Evolutionary conservation across 164 flowering plant genomes (phyloP), one percentile per base, ranked within the genome.

Genomic region (Dillenia suffruticosa): DNA sequence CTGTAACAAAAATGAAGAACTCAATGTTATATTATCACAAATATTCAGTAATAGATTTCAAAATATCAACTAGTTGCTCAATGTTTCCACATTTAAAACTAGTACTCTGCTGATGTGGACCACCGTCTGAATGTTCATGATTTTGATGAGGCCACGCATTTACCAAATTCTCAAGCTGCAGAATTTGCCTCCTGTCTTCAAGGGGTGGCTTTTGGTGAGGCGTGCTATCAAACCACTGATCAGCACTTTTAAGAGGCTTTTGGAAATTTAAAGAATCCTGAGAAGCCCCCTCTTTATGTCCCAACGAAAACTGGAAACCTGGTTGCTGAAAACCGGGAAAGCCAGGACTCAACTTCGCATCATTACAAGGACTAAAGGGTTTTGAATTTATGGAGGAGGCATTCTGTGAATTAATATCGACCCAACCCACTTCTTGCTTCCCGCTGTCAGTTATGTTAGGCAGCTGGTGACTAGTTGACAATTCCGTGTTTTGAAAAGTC

Each of bases 401-500:
- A 62, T 65, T 69, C 56, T 67, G 88, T 68, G 74, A 58, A 59
- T 71, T 82, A 68, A 67, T 70, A 52, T 79, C 82, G 56, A 66
- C 69, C 84, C 82, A 82, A 59, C 69, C 67, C 45, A 65, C 49
- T 43, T 74, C 81, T 58, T 74, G 84, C 60, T 74, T 82, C 49
- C 63, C 82, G 69, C 75, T 75, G 44, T 76, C 81, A 63, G 70
- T 56, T 19, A 75, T 56, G 44, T 70, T 62, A 32, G 77, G 50
- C 10, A 76, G 58, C 69, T 76, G 84, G 72, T 79, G 76, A 48
- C 77, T 88, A 68, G 72, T 67, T 58, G 87, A 74, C 12, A 56
- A 57, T 62, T 85, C 92, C 16, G 76, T 73, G 67, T 78, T 82
- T 67, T 80, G 93, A 63, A 73, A 79, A 68, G 82, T 82, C 70